Conservation (phyloP, 495 filamentous ascomycete species). For the Tuber brumale region DNA sequence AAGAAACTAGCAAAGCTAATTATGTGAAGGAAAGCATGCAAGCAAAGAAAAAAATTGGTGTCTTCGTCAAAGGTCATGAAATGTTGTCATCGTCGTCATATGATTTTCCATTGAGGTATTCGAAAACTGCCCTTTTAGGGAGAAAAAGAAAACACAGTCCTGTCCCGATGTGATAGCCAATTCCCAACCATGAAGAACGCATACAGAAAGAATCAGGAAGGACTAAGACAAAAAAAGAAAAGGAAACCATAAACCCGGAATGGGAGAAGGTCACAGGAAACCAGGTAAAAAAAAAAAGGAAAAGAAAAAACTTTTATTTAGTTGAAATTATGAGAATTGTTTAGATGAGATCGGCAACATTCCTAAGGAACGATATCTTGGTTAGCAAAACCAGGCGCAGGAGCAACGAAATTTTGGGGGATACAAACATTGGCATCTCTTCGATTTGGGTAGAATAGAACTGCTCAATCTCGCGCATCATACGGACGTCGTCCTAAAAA, state of each 20-base stretch:
- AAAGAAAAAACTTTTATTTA: conserved; percentile 13
- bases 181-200: background rate
- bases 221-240: background rate
- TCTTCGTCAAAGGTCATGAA: background rate
- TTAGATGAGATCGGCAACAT: conserved; percentile 65
- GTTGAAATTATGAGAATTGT: conserved; percentile 7
- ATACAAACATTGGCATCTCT: conserved; percentile 64
- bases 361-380: conserved; percentile 43
- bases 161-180: background rate
- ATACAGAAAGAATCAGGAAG: background rate
- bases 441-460: conserved; percentile 59
- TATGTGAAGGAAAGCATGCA: background rate
- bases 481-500: conserved; percentile 81
- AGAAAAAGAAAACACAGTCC: background rate
- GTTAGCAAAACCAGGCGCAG: conserved; percentile 14
- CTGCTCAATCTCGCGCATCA: conserved; percentile 94
- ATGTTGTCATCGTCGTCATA: background rate
- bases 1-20: background rate
- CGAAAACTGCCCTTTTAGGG: background rate
- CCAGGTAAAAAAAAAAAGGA: background rate
- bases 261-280: background rate
- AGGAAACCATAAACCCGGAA: background rate
- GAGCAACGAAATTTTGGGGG: background rate
- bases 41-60: background rate
- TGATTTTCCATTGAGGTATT: conserved; percentile 1